Percentiles rank a stretch among this genome's conserved stretches.
Evolutionary conservation across 768 basidiomycete genomes (phyloP).

Genomic region (Holtermannia corniformis): DNA sequence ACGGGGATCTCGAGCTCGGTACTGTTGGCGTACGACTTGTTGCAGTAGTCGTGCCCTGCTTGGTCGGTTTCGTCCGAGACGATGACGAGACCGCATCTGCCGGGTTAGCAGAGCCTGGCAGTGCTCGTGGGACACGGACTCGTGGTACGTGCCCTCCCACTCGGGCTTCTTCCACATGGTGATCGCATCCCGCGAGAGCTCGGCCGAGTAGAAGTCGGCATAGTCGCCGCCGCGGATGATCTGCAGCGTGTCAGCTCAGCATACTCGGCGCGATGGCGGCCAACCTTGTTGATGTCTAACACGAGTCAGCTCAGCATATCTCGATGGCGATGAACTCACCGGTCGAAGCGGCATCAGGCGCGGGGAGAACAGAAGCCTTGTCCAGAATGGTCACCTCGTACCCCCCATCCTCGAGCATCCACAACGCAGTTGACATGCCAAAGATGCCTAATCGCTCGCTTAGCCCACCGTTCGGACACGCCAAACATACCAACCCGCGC

Average conservation of each 20-base stretch:
- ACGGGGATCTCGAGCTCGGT: slow-evolving; percentile 50
- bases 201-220: slow-evolving; percentile 47
- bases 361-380: slow-evolving; percentile 58
- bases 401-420: slow-evolving; percentile 55
- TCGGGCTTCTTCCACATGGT: slow-evolving; percentile 57
- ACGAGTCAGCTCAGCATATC: not conserved
- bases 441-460: slow-evolving; percentile 48
- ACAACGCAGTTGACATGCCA: slow-evolving; percentile 74
- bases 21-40: slow-evolving; percentile 58
- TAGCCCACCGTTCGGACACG: not conserved
- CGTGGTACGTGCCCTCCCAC: slow-evolving; percentile 56
- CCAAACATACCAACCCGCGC: slow-evolving; percentile 49
- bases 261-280: not conserved
- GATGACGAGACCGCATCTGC: slow-evolving; percentile 61
- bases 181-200: slow-evolving; percentile 68
- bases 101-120: not conserved
- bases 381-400: slow-evolving; percentile 72
- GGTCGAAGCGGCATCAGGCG: slow-evolving; percentile 67
- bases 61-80: slow-evolving; percentile 41
- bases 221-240: slow-evolving; percentile 42
- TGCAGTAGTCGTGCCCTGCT: slow-evolving; percentile 46
- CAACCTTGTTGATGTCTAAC: slow-evolving; percentile 26
- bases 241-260: slow-evolving; percentile 6
- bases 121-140: slow-evolving; percentile 48
- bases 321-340: slow-evolving; percentile 41